Base-by-base conservation (phyloP, 106 monocot species). In the Posidonia australis region DNA sequence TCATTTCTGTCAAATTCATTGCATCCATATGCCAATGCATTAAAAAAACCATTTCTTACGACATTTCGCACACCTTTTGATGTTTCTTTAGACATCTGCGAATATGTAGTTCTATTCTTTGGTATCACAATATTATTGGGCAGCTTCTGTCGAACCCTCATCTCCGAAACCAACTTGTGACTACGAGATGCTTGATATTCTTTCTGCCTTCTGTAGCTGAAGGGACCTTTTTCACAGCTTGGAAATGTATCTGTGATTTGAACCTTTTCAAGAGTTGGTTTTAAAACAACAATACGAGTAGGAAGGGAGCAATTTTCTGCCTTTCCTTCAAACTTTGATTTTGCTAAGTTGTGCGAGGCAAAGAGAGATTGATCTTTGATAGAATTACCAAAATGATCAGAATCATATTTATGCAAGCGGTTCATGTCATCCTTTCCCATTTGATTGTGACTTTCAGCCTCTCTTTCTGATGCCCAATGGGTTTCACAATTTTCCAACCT, bases 211-310 rank as follows among this genome's bases (percentile, higher is more conserved):
- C 44, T 69, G 59, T 62, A 64, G 42, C n/a, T 62, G 59, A 46
- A 64, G 2, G 14, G 19, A 45, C 14, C 11, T 46, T 60, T 51
- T 26, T 77, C 69, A 13, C 44, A 70, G 46, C 49, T 69, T 60
- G 69, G 45, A 53, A 51, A 72, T 20, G 65, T 54, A 58, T 27
- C 57, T n/a, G 51, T 63, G 10, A 76, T 72, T 25, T 9, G 49
- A 31, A 58, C 62, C 54, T 79, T 83, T 27, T 73, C 76, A 29
- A 86, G 45, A 60, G 73, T 64, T 52, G 93, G 86, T 46, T 93
- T 86, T 60, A 93, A 54, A 60, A 93, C 77, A 56, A 93, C 93
- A 73, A 93, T 89, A 10, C 53, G 51, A 53, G 80, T 74, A 3
- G 78, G 68, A 19, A 67, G 67, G 21, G 9, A n/a, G 30, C 45